Conservation (phyloP, 176 grass and related monocot genomes). For the Paspalum vaginatum region DNA sequence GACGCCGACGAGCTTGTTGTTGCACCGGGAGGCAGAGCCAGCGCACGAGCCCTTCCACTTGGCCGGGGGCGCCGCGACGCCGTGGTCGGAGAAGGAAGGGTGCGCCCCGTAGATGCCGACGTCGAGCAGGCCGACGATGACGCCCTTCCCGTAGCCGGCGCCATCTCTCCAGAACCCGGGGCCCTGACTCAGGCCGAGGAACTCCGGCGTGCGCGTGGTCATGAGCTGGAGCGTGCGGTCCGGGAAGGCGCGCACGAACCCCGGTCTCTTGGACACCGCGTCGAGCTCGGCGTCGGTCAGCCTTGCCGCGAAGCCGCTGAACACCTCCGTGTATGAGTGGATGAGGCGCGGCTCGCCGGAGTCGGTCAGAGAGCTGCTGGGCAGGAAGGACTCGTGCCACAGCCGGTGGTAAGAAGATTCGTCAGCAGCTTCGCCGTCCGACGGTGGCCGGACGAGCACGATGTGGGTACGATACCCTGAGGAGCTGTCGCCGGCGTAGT, state of each 20-base stretch:
- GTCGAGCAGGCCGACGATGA: slow-evolving; percentile 58
- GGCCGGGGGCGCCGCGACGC: not conserved
- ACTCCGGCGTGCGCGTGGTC: slow-evolving; percentile 56
- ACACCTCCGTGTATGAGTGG: slow-evolving; percentile 43
- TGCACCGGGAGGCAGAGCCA: slow-evolving; percentile 21
- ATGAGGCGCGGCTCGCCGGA: slow-evolving; percentile 34
- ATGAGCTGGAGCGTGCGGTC: slow-evolving; percentile 27
- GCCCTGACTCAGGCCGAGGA: slow-evolving; percentile 20
- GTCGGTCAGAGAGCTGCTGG: not conserved
- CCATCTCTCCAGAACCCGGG: slow-evolving; percentile 28
- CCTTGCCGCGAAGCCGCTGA: slow-evolving; percentile 51
- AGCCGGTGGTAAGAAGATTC: not conserved
- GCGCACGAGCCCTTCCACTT: slow-evolving; percentile 45
- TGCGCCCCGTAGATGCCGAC: slow-evolving; percentile 41
- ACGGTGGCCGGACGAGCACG: slow-evolving; percentile 33
- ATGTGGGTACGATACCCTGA: not conserved
- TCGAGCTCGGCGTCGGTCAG: slow-evolving; percentile 36
- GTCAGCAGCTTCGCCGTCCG: not conserved
- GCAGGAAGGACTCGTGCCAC: slow-evolving; percentile 56
- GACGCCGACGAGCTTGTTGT: slow-evolving; percentile 51
- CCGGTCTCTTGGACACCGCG: slow-evolving; percentile 20
- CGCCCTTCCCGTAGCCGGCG: slow-evolving; percentile 39
- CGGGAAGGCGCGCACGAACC: slow-evolving; percentile 37
- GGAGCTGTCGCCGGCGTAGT: not conserved
- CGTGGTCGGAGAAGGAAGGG: slow-evolving; percentile 32